Evolutionary conservation across 768 basidiomycete species (phyloP).

Genomic region (Phallus indusiatus): DNA sequence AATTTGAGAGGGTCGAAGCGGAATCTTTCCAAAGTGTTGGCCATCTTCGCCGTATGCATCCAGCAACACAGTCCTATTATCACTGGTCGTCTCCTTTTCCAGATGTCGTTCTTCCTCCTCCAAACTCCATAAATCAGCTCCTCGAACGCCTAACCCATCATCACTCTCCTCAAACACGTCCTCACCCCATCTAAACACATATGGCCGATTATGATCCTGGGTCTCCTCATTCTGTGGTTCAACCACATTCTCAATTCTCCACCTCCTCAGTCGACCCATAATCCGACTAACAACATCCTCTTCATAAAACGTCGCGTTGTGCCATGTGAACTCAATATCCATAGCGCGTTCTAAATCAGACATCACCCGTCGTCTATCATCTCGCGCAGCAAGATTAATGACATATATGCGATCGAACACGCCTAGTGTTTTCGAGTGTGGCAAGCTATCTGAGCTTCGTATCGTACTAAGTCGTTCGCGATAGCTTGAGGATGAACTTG

Average conservation of each 20-base stretch:
- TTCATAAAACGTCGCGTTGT: not conserved
- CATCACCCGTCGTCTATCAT: constrained; percentile 1
- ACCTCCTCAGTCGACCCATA: not conserved
- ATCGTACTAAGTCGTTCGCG: not conserved
- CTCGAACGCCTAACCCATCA: not conserved
- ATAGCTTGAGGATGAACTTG: not conserved
- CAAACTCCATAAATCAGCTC: not conserved
- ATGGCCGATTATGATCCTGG: not conserved
- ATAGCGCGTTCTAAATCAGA: not conserved
- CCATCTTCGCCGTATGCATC: not conserved
- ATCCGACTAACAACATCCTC: not conserved
- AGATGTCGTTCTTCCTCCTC: not conserved
- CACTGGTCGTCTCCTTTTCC: not conserved
- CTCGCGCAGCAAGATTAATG: not conserved
- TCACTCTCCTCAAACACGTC: not conserved
- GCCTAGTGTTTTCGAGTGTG: not conserved
- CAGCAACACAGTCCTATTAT: not conserved
- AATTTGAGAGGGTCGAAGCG: not conserved
- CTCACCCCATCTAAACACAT: not conserved
- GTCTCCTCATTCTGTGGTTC: not conserved
- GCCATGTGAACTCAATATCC: not conserved
- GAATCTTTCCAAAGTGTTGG: not conserved
- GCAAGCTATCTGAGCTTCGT: not conserved
- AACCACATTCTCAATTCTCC: not conserved
- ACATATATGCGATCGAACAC: not conserved